Base-by-base conservation (phyloP, 768 basidiomycete species). In the Psilocybe azurescens region DNA sequence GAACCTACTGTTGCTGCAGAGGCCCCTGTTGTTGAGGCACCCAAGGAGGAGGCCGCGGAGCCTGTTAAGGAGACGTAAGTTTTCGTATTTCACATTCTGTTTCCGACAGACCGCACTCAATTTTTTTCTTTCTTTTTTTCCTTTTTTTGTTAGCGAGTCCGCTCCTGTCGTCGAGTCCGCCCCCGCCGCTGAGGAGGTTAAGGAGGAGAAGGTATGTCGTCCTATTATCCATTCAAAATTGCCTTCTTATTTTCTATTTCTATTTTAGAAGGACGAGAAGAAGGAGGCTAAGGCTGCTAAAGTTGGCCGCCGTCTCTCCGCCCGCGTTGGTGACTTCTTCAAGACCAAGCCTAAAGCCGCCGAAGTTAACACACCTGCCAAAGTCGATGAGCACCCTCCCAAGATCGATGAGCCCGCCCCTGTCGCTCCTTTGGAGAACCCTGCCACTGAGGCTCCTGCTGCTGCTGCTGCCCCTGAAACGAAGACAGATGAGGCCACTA, bases 341-440 rank as follows among this genome's bases (percentile, higher is more conserved):
- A 94, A 89, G 83, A 53, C 83, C 58, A 91, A 84, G 80, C 79
- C 82, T 72, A 91, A 87, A 78, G 67, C 77, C 11, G 89, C 77
- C 13, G 89, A 91, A 71, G 84, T 87, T 38, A 71, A 82, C 10
- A 72, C 88, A 5, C 86, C 93, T 59, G 82, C 92, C 50, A 95
- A 94, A 83, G 91, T 95, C 60, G 90, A 94, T 65, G 92, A 94
- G 81, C 83, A 93, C 74, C 93, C 94, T 41, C 94, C 94, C 66
- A 88, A 89, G 82, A 91, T 95, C 67, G 94, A 94, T 53, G 88
- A 92, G 78, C 92, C 91, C 53, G 69, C 83, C 32, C 90, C 90
- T 10, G 86, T 95, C 65, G 93, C 91, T 58, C 94, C 94, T 61
- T 81, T 96, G 66, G 93, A 94, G 80, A 85, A 91, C 74, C 89